Conservation (phyloP, 805 yeast species). For the Candida ipomoeae region DNA sequence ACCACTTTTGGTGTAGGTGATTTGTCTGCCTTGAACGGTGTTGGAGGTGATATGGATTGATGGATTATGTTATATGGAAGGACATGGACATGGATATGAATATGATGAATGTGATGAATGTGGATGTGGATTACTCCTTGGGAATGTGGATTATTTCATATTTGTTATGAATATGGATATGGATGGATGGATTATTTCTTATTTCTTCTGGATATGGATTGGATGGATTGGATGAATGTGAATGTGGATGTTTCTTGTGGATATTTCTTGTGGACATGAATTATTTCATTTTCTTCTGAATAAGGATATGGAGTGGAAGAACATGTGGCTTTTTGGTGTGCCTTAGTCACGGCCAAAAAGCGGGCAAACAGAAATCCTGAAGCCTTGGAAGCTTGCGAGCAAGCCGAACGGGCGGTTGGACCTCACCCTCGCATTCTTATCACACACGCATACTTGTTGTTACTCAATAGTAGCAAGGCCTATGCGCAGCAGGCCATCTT, state of each 20-base stretch:
- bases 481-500: conserved; percentile 23
- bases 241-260: too few species aligned
- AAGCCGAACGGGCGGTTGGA: conserved; percentile 44
- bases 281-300: too few species aligned
- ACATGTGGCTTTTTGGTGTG: conserved; percentile 50
- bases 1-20: conserved; percentile 94
- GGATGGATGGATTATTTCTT: too few species aligned
- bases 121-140: too few species aligned
- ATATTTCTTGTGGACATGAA: too few species aligned
- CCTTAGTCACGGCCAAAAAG: conserved; percentile 48
- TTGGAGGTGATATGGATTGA: conserved; percentile 53
- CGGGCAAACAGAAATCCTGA: conserved; percentile 46
- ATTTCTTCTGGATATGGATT: too few species aligned
- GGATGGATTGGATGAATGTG: too few species aligned
- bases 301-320: conserved; percentile 46
- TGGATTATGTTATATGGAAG: too few species aligned
- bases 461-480: conserved; percentile 27
- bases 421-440: conserved; percentile 41
- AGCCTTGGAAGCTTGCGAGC: conserved; percentile 48
- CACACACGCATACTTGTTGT: conserved; percentile 47
- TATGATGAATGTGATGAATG: too few species aligned
- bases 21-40: conserved; percentile 75
- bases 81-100: too few species aligned
- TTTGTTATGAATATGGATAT: too few species aligned
- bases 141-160: too few species aligned